phyloP scores from a whole-genome alignment of 176 grass and related monocot genomes.

The Zea mays region Zm-B73-REFERENCE-NAM-5.0 NC_050105.1:136640501-136641000 shows the following conservation, averaged over 20 bases:
- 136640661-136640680: conserved; percentile 36
- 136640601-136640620: conserved; percentile 21
- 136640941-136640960: conserved; percentile 13
- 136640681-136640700: conserved; percentile 47
- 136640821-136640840: conserved; percentile 33
- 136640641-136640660: conserved; percentile 38
- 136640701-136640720: conserved; percentile 20
- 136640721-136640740: conserved; percentile 43
- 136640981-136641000: neutral
- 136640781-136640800: conserved; percentile 35
- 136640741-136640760: conserved; percentile 43
- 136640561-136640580: conserved; percentile 38
- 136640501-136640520: conserved; percentile 35
- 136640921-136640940: conserved; percentile 1
- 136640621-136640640: conserved; percentile 25
- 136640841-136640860: conserved; percentile 24
- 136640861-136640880: neutral
- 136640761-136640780: conserved; percentile 25
- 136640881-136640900: conserved; percentile 16
- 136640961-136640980: conserved; percentile 24
- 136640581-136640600: conserved; percentile 46
- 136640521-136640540: conserved; percentile 28
- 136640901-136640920: conserved; percentile 35
- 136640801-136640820: conserved; percentile 24
- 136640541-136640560: conserved; percentile 26